These are phyloP conservation scores for Oidiodendron maius DNA, from an alignment of 495 filamentous ascomycete species.

Conservation along the genomic window DNA sequence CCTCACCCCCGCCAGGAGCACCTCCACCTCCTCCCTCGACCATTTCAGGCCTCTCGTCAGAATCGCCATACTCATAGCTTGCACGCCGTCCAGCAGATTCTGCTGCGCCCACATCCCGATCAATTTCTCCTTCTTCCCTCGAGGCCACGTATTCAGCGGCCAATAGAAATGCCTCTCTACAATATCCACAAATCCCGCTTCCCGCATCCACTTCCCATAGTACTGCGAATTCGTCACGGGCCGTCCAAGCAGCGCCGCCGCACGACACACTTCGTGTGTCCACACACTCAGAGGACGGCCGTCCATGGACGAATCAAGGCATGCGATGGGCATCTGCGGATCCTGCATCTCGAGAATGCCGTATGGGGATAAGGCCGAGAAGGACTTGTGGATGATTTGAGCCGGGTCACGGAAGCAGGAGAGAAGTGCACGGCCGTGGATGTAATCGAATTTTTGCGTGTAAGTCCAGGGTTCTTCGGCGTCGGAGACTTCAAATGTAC, in stretches of 20 bases:
- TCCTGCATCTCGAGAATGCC: conserved; percentile 41
- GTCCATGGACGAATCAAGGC: conserved; percentile 32
- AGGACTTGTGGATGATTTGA: not conserved
- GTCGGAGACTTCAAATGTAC: conserved; percentile 27
- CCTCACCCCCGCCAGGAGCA: conserved; percentile 37
- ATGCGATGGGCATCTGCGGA: conserved; percentile 24
- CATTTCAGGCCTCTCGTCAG: conserved; percentile 36
- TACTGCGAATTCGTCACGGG: not conserved
- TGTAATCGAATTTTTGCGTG: conserved; percentile 25
- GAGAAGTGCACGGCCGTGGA: conserved; percentile 19
- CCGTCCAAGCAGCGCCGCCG: conserved; percentile 2
- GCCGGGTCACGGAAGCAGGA: conserved; percentile 8
- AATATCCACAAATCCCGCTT: conserved; percentile 34
- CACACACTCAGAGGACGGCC: conserved; percentile 14
- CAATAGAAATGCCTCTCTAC: conserved; percentile 9
- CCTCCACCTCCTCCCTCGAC: conserved; percentile 37
- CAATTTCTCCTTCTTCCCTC: conserved; percentile 23
- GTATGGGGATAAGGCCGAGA: conserved; percentile 31
- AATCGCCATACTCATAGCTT: conserved; percentile 9
- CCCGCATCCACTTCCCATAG: conserved; percentile 32
- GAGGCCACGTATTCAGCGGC: conserved; percentile 6
- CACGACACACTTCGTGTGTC: conserved; percentile 27
- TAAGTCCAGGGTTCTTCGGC: conserved; percentile 28
- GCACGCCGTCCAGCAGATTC: conserved; percentile 29
- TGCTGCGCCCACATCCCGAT: conserved; percentile 10